Conservation (phyloP, 164 flowering plant species). For the Sextonia rubra region DNA sequence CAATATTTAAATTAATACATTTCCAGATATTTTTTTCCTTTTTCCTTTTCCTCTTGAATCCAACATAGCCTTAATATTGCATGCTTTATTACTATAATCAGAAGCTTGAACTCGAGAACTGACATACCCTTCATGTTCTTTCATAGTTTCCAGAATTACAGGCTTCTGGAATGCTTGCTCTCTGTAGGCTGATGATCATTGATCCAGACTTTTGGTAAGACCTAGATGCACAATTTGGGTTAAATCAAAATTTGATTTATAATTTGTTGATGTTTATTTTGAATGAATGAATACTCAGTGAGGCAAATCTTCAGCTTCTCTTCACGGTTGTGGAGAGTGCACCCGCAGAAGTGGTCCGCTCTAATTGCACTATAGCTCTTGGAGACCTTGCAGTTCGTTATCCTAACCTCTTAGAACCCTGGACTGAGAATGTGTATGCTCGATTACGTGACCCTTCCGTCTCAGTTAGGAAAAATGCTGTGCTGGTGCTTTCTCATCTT, state of each 20-base stretch:
- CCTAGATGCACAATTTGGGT: not conserved
- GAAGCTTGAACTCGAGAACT: slow-evolving; percentile 7
- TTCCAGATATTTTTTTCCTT: no score
- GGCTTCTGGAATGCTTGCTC: slow-evolving; percentile 90
- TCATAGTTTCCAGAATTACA: slow-evolving; percentile 79
- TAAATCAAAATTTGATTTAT: not conserved
- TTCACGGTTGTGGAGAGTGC: slow-evolving; percentile 92
- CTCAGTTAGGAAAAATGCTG: slow-evolving; percentile 93
- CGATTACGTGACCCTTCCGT: slow-evolving; percentile 73
- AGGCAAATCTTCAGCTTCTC: slow-evolving; percentile 92
- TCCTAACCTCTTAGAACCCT: slow-evolving; percentile 95
- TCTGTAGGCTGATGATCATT: slow-evolving; percentile 87
- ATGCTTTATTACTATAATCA: not conserved
- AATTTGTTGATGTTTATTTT: not conserved
- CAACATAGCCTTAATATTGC: not conserved
- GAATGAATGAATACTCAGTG: slow-evolving; percentile 44
- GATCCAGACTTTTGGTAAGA: slow-evolving; percentile 89
- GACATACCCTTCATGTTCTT: slow-evolving; percentile 9
- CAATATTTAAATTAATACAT: no score
- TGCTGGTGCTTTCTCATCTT: slow-evolving; percentile 96
- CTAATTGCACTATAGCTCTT: slow-evolving; percentile 89
- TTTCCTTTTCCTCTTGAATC: not conserved
- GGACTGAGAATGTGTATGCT: slow-evolving; percentile 97
- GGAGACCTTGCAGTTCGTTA: slow-evolving; percentile 97
- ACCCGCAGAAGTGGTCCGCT: slow-evolving; percentile 87